These are phyloP conservation scores for Galium porrigens DNA, from an alignment of 305 asterid genomes.

Conservation along the genomic window DNA sequence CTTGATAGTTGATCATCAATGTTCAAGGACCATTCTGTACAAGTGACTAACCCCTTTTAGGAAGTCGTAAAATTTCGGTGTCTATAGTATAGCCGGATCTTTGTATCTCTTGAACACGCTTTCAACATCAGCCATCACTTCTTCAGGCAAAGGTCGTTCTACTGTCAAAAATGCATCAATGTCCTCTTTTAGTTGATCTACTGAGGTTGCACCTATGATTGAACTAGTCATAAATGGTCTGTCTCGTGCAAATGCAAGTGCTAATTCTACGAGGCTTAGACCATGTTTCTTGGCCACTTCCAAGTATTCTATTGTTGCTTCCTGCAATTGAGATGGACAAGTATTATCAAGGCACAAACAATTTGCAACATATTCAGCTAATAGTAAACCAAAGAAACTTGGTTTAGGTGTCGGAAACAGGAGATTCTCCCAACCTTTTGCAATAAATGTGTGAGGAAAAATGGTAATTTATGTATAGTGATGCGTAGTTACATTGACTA, in stretches of 20 bases:
- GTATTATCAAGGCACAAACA: not conserved
- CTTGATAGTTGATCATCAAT: not conserved
- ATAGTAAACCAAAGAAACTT: not conserved
- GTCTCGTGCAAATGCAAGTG: constrained; percentile 70
- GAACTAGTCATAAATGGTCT: constrained; percentile 63
- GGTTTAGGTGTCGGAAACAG: not conserved
- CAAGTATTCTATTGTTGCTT: constrained; percentile 44
- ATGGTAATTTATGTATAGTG: not conserved
- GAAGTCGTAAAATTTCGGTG: not conserved
- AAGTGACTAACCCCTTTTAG: not conserved
- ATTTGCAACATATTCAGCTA: not conserved
- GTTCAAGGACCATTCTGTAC: not conserved
- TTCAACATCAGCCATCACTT: constrained; percentile 47
- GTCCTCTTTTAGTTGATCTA: constrained; percentile 63
- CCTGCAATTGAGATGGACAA: constrained; percentile 34
- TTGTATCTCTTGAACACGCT: constrained; percentile 56
- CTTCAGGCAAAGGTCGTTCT: constrained; percentile 53
- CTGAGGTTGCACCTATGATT: constrained; percentile 64
- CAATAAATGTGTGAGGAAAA: not conserved
- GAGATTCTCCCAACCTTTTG: not conserved
- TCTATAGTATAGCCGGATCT: constrained; percentile 47
- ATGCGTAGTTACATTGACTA: not conserved
- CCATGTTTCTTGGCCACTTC: constrained; percentile 78
- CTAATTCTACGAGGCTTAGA: constrained; percentile 51
- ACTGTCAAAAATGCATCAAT: constrained; percentile 55